Evolutionary conservation across 768 basidiomycete species (phyloP), one percentile per base, ranked within the genome.

Genomic region (Agaricus blazei): DNA sequence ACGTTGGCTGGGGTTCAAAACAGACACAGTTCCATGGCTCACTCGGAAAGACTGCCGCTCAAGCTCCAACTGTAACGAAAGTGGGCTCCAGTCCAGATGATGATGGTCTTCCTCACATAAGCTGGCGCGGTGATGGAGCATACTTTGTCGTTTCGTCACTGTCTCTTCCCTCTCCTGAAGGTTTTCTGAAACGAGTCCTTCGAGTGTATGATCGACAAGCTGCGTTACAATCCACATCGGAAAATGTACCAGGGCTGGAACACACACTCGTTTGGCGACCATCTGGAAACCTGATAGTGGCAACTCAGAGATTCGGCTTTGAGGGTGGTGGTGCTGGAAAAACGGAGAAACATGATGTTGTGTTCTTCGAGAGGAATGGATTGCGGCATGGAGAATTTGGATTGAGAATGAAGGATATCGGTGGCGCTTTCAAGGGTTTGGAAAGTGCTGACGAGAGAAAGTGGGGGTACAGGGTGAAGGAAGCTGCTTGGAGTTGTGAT

Each of bases 11-110:
- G 97, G 97, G 97, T 40, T 90, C 90, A 1, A 96, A 95, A 65
- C 80, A 90, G 67, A 98, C 97, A 0, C 97, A 99, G 64, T 99
- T 99, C 66, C 94, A 98, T 62, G 97, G 97, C 9, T 96, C 94
- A 0, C 75, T 93, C 3, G 96, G 97, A 15, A 98, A 98, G 67
- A 72, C 80, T 1, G 88, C 89, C 24, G 90, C 92, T 0, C 80
- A 83, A 59, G 75, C 79, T 27, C 71, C 78, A 4, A 59, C 70
- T 14, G 62, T 70, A 36, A 64, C 70, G 3, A 64, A 62, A 31
- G 72, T 81, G 19, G 78, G 80, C 23, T 71, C 75, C 7, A 85
- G 83, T 60, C 84, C 85, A 2, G 82, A 85, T 58, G 93, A 98
- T 60, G 86, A 93, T 52, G 67, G 62, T 2, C 65, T 75, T 31